Base-by-base conservation (phyloP, 2,329 filamentous ascomycete species). In the Beauveria bassiana region DNA sequence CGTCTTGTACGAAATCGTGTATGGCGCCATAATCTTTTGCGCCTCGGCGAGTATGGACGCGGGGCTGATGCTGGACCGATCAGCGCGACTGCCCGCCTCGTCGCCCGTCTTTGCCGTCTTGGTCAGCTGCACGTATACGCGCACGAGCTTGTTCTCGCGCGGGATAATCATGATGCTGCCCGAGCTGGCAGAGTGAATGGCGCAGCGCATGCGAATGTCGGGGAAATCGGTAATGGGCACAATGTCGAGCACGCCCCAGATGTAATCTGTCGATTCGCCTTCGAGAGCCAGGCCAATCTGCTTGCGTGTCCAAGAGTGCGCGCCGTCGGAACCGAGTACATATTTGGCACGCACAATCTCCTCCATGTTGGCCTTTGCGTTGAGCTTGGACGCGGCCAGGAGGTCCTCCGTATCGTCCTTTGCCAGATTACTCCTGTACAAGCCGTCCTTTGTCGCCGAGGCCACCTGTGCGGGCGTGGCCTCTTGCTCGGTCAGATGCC, bases 291-390 rank as follows among this genome's bases (percentile, higher is more conserved):
- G 79, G 0, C 82, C 81, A 1, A 89, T 73, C 60, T 83, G 77
- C 59, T 79, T 77, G 45, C 87, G 75, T 0, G 83, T 84, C 84
- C 86, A 89, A 61, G 81, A 85, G 67, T 87, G 85, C 0, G 87
- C 87, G 0, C 87, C 87, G 64, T 90, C 87, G 50, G 83, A 86
- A 0, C 87, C 87, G 4, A 91, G 77, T 34, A 90, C 76, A 64
- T 87, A 90, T 68, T 86, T 76, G 18, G 73, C 74, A 18, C 69
- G 66, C 3, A 77, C 66, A 3, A 66, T 64, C 51, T 77, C 73
- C 8, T 67, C 66, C 0, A 56, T 58, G 45, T 62, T 63, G 22
- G 52, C 69, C 65, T 61, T 66, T 59, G 60, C 54, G 59, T 65
- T 62, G 28, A 66, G 34, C 62, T 70, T 62, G 63, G 63, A 24